phyloP scores from a whole-genome alignment of 2,329 filamentous ascomycete genomes.

The Septoria petroselini region DNA sequence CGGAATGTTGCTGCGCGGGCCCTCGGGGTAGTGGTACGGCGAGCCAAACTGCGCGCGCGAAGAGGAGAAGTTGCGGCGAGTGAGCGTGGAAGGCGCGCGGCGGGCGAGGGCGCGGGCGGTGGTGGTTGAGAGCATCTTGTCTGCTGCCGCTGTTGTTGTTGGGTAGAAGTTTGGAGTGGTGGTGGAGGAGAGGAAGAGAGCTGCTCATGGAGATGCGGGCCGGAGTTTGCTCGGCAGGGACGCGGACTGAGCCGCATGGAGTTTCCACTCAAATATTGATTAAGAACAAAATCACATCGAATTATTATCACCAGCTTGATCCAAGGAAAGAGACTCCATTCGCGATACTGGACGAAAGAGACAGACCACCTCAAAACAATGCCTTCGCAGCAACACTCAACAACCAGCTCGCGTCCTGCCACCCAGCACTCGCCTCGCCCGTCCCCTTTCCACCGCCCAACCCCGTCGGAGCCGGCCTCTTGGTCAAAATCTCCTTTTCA shows the following conservation, averaged over 20 bases:
- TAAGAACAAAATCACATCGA: too few relatives aligned
- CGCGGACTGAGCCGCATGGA: too few relatives aligned
- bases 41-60: constrained; percentile 81
- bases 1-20: constrained; percentile 88
- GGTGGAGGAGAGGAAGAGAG: too few relatives aligned
- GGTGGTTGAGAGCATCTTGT: too few relatives aligned
- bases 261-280: too few relatives aligned
- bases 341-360: too few relatives aligned
- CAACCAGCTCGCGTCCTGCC: constrained; percentile 59
- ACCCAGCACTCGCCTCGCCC: constrained; percentile 46
- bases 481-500: constrained; percentile 36
- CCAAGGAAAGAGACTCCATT: too few relatives aligned
- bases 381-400: constrained; percentile 53
- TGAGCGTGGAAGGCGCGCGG: constrained; percentile 58
- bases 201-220: too few relatives aligned
- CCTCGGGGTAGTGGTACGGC: constrained; percentile 98
- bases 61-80: constrained; percentile 91
- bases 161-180: too few relatives aligned
- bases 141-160: too few relatives aligned
- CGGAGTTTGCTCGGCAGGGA: too few relatives aligned
- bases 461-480: constrained; percentile 32
- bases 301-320: too few relatives aligned
- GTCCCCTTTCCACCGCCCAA: constrained; percentile 38
- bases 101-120: constrained; percentile 45
- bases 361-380: constrained; percentile 31